Evolutionary conservation across 257 asterid species (phyloP).

Genomic region (Penstemon newberryi): DNA sequence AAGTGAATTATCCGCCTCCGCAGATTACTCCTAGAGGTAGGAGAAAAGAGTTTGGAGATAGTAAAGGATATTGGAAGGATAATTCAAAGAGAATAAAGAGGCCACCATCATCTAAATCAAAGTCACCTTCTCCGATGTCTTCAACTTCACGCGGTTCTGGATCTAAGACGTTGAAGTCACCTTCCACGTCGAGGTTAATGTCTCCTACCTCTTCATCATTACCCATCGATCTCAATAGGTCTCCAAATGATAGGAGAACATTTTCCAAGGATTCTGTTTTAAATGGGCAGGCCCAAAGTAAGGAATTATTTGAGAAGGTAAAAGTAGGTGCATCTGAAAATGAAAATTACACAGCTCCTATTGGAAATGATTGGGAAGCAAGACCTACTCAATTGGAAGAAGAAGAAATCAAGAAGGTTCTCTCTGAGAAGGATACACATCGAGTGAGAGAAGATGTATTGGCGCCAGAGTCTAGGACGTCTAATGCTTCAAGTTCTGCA

Average conservation of each 20-base stretch:
- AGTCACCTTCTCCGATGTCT: slow-evolving; percentile 35
- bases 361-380: slow-evolving; percentile 27
- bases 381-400: slow-evolving; percentile 20
- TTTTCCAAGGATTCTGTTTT: slow-evolving; percentile 22
- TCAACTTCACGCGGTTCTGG: slow-evolving; percentile 37
- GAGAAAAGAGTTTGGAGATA: slow-evolving; percentile 32
- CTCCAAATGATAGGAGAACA: slow-evolving; percentile 33
- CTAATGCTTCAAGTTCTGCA: slow-evolving; percentile 29
- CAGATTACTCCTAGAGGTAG: slow-evolving; percentile 26
- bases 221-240: slow-evolving; percentile 33
- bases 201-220: slow-evolving; percentile 30
- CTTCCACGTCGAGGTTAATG: slow-evolving; percentile 29
- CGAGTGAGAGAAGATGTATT: slow-evolving; percentile 19
- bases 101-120: slow-evolving; percentile 39
- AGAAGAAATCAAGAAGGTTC: slow-evolving; percentile 10
- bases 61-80: slow-evolving; percentile 36
- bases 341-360: slow-evolving; percentile 12
- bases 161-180: slow-evolving; percentile 10
- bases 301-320: slow-evolving; percentile 24
- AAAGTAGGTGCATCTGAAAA: slow-evolving; percentile 19
- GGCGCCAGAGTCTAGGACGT: slow-evolving; percentile 19
- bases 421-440: slow-evolving; percentile 24
- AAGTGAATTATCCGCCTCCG: slow-evolving; percentile 30
- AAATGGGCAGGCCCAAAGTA: slow-evolving; percentile 20
- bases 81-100: slow-evolving; percentile 35